Percentiles rank a stretch among this genome's conserved stretches.
Conservation (phyloP, 2,329 filamentous ascomycete species). For the Neonectria neomacrospora region DNA sequence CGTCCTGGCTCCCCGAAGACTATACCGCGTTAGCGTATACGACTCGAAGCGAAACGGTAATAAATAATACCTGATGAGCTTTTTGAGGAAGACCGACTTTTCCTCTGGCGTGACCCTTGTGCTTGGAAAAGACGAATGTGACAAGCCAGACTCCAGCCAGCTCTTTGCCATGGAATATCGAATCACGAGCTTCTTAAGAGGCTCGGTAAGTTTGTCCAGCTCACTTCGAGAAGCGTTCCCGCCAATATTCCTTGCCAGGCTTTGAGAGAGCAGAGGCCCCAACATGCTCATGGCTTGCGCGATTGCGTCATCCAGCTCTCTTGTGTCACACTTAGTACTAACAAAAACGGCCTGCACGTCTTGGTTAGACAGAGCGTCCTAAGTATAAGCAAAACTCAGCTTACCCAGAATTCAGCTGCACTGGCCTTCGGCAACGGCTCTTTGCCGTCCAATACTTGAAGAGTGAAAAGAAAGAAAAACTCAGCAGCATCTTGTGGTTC, state of each 20-base stretch:
- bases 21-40: slow-evolving; percentile 43
- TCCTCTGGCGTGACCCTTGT: slow-evolving; percentile 68
- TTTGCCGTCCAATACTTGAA: slow-evolving; percentile 75
- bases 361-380: slow-evolving; percentile 7
- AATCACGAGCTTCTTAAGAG: slow-evolving; percentile 74
- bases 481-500: slow-evolving; percentile 68
- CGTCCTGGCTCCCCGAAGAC: slow-evolving; percentile 70
- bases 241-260: slow-evolving; percentile 72
- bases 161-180: slow-evolving; percentile 64
- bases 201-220: slow-evolving; percentile 76
- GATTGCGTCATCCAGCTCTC: slow-evolving; percentile 56
- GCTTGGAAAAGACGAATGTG: slow-evolving; percentile 66
- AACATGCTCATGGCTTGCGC: slow-evolving; percentile 66
- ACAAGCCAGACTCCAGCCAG: slow-evolving; percentile 72
- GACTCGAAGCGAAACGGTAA: background rate
- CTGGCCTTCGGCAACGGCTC: slow-evolving; percentile 81
- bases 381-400: slow-evolving; percentile 28
- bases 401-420: slow-evolving; percentile 80
- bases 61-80: slow-evolving; percentile 65
- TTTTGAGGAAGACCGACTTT: slow-evolving; percentile 73
- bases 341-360: slow-evolving; percentile 63
- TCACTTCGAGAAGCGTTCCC: slow-evolving; percentile 77
- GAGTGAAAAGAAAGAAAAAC: slow-evolving; percentile 76
- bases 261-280: slow-evolving; percentile 69
- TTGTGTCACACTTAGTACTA: slow-evolving; percentile 56